Conservation (phyloP, 1,139 yeast species). For the Zygoascus meyerae region DNA sequence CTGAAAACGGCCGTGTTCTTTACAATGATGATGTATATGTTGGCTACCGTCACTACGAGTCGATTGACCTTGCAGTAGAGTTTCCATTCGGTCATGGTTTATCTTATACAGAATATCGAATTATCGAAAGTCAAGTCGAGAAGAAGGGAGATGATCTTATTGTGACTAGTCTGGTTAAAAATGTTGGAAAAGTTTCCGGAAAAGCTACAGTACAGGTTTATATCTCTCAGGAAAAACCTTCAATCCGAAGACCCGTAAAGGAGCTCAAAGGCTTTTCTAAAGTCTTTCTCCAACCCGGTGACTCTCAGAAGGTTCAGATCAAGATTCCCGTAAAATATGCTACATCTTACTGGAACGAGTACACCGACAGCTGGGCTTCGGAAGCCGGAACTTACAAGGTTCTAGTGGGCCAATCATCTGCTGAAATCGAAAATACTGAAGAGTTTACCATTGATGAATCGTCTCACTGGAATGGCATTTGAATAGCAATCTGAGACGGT, state of each 20-base stretch:
- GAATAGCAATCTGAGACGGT: too few species aligned
- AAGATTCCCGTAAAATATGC: slow-evolving; percentile 43
- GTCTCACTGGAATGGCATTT: background rate
- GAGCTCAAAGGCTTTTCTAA: slow-evolving; percentile 54
- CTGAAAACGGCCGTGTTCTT: slow-evolving; percentile 48
- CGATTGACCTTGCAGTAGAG: slow-evolving; percentile 40
- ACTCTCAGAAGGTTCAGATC: slow-evolving; percentile 36
- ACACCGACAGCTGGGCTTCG: slow-evolving; percentile 45
- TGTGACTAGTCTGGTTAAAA: slow-evolving; percentile 40
- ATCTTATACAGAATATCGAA: slow-evolving; percentile 47
- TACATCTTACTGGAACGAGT: slow-evolving; percentile 50
- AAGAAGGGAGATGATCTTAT: slow-evolving; percentile 30
- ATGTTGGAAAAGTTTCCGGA: slow-evolving; percentile 41
- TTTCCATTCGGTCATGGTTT: slow-evolving; percentile 61
- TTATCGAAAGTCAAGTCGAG: slow-evolving; percentile 22
- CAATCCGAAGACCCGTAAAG: slow-evolving; percentile 47
- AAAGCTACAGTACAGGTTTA: slow-evolving; percentile 46
- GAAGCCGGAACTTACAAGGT: slow-evolving; percentile 48
- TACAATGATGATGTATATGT: slow-evolving; percentile 55
- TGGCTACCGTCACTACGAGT: slow-evolving; percentile 57
- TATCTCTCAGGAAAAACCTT: slow-evolving; percentile 38
- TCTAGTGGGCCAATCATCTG: background rate
- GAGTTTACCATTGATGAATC: slow-evolving; percentile 2
- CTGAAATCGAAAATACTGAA: background rate
- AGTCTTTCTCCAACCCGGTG: slow-evolving; percentile 41